These are phyloP conservation scores for Trichoderma citrinoviride DNA, from an alignment of 2,329 filamentous ascomycete genomes.

Conservation along the genomic window DNA sequence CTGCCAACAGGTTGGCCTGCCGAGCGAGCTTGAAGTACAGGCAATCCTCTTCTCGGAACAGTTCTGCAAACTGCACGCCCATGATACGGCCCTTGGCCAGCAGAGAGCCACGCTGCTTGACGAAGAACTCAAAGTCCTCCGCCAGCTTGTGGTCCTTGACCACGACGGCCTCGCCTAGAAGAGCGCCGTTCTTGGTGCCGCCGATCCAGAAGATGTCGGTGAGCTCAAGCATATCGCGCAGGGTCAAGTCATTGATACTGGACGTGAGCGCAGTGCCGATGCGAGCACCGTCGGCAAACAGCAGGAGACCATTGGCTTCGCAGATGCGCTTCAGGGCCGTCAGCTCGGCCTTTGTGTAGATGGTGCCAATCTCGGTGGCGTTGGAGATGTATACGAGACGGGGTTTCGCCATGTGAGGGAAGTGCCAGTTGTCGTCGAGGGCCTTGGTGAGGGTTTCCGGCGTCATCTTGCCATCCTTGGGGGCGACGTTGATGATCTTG, in stretches of 20 bases:
- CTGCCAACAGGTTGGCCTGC: slow-evolving; percentile 45
- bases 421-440: slow-evolving; percentile 49
- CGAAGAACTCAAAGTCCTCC: slow-evolving; percentile 48
- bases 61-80: slow-evolving; percentile 49
- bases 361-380: slow-evolving; percentile 49
- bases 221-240: slow-evolving; percentile 45
- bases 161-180: slow-evolving; percentile 51
- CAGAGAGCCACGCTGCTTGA: slow-evolving; percentile 52
- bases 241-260: slow-evolving; percentile 42
- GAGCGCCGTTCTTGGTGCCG: slow-evolving; percentile 50
- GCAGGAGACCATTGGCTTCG: slow-evolving; percentile 40
- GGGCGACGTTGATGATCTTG: slow-evolving; percentile 49
- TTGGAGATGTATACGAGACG: slow-evolving; percentile 52
- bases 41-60: slow-evolving; percentile 40
- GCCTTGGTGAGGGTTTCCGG: slow-evolving; percentile 42
- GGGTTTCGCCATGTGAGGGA: slow-evolving; percentile 51
- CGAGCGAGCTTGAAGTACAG: slow-evolving; percentile 48
- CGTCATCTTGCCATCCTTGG: slow-evolving; percentile 48
- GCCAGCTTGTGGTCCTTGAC: slow-evolving; percentile 43
- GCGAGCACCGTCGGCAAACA: slow-evolving; percentile 50
- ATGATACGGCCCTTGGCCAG: slow-evolving; percentile 50
- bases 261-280: slow-evolving; percentile 45
- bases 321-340: slow-evolving; percentile 43
- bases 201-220: slow-evolving; percentile 56
- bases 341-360: slow-evolving; percentile 46